Conservation (phyloP, 805 yeast genomes). For the Starmerella sirachaensis region DNA sequence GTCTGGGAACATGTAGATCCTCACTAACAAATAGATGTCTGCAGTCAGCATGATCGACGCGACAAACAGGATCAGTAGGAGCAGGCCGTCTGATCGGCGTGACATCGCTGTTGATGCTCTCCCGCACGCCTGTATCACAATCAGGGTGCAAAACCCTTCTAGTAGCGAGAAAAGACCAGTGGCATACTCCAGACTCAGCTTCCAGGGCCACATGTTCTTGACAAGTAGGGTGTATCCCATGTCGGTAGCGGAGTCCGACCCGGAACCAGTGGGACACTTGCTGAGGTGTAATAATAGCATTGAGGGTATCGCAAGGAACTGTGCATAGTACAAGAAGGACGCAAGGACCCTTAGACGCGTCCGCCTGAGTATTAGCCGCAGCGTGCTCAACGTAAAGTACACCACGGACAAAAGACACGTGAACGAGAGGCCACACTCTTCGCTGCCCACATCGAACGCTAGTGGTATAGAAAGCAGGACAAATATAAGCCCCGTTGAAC, state of each 20-base stretch:
- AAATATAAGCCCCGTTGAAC: constrained; percentile 18
- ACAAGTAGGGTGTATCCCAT: no score
- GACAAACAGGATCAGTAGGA: constrained; percentile 55
- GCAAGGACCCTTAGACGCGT: constrained; percentile 31
- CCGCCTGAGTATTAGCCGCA: constrained; percentile 41
- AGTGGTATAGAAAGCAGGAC: constrained; percentile 64
- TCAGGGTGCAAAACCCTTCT: constrained; percentile 85
- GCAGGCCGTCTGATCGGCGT: constrained; percentile 63
- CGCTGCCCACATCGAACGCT: constrained; percentile 89
- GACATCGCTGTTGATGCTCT: constrained; percentile 60
- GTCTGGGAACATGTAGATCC: constrained; percentile 65
- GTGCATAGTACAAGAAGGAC: constrained; percentile 51
- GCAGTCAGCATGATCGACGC: constrained; percentile 68
- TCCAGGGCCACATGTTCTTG: constrained; percentile 53
- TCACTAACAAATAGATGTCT: constrained; percentile 63
- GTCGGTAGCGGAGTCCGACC: no score
- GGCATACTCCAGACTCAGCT: constrained; percentile 54
- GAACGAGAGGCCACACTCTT: constrained; percentile 76
- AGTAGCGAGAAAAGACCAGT: constrained; percentile 81
- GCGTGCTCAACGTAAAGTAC: constrained; percentile 61
- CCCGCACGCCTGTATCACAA: constrained; percentile 87
- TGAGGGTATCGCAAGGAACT: constrained; percentile 74
- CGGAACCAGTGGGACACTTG: constrained; percentile 22
- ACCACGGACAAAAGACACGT: constrained; percentile 58
- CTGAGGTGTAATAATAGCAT: constrained; percentile 46